Conservation (phyloP, 2,329 filamentous ascomycete species). For the Chrysoporthe deuterocubensis region DNA sequence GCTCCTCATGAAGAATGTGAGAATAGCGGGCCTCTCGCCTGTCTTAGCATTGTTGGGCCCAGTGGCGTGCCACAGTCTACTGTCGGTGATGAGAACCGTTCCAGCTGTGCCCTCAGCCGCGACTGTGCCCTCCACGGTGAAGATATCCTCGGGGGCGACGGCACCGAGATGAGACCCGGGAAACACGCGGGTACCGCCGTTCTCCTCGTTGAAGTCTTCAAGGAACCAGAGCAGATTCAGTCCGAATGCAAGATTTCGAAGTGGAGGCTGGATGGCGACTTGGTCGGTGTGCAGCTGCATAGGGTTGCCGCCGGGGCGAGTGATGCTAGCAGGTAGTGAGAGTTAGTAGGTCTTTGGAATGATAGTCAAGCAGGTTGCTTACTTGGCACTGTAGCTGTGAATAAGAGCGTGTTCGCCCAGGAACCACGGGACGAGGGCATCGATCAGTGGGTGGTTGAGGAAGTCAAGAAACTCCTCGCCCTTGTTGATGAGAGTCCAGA, state of each 20-base stretch:
- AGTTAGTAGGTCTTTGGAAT: not conserved
- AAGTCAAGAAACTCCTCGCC: constrained; percentile 38
- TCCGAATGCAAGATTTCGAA: constrained; percentile 34
- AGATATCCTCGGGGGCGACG: constrained; percentile 33
- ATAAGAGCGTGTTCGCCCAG: constrained; percentile 37
- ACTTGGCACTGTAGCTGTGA: constrained; percentile 38
- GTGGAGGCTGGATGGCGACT: constrained; percentile 34
- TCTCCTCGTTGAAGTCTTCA: constrained; percentile 40
- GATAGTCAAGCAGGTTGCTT: constrained; percentile 22
- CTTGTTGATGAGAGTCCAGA: constrained; percentile 32
- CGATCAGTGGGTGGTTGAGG: constrained; percentile 36
- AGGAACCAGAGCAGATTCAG: constrained; percentile 36
- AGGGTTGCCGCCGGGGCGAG: constrained; percentile 34
- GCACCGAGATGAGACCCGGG: constrained; percentile 33
- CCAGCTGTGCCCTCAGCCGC: constrained; percentile 36
- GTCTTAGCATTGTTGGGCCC: constrained; percentile 33
- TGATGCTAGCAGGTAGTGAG: constrained; percentile 26
- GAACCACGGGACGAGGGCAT: constrained; percentile 35
- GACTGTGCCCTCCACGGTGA: constrained; percentile 32
- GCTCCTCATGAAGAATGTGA: constrained; percentile 39
- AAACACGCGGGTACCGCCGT: constrained; percentile 37
- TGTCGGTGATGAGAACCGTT: constrained; percentile 36
- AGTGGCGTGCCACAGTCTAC: constrained; percentile 37
- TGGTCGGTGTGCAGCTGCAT: constrained; percentile 39
- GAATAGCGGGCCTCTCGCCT: constrained; percentile 34